Base-by-base conservation (phyloP, 768 basidiomycete species). In the Podaxis sp. region DNA sequence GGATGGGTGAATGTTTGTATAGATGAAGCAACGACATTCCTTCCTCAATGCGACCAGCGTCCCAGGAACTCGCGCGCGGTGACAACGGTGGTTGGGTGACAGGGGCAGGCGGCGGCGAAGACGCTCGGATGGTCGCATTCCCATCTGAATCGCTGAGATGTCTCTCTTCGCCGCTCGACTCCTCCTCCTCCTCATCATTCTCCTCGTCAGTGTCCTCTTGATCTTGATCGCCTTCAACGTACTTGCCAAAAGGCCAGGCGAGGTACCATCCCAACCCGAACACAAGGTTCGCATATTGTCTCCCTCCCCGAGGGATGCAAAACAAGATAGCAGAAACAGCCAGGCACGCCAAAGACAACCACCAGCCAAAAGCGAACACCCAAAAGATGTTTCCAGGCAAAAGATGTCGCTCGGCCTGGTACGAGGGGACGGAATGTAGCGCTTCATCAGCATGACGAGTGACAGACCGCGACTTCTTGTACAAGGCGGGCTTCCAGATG, bases 401-500 rank as follows among this genome's bases (percentile, higher is more conserved):
- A 11, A 98, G 81, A 76, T 98, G 96, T 30, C 94, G 87, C 70
- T 96, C 95, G 2, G 93, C 95, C 65, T 95, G 92, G 2, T 94
- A 91, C 19, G 94, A 96, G 1, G 97, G 97, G 33, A 93, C 83
- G 12, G 91, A 85, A 72, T 99, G 97, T 3, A 99, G 85, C 0
- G 92, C 97, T 63, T 92, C 88, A 74, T 99, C 97, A 40, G 97
- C 97, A 76, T 95, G 87, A 56, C 96, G 93, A 54, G 96, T 98
- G 69, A 99, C 93, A 2, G 96, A 93, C 36, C 97, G 89, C 36
- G 92, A 91, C 73, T 99, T 99, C 77, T 96, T 95, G 87, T 99
- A 99, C 63, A 99, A 76, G 0, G 97, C 97, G 22, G 97, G 97
- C 75, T 99, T 99, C 97, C 97, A 99, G 72, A 99, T 98, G 42